Conservation (phyloP, 192 early-diverging fungal genomes). For the Thamnidium elegans region DNA sequence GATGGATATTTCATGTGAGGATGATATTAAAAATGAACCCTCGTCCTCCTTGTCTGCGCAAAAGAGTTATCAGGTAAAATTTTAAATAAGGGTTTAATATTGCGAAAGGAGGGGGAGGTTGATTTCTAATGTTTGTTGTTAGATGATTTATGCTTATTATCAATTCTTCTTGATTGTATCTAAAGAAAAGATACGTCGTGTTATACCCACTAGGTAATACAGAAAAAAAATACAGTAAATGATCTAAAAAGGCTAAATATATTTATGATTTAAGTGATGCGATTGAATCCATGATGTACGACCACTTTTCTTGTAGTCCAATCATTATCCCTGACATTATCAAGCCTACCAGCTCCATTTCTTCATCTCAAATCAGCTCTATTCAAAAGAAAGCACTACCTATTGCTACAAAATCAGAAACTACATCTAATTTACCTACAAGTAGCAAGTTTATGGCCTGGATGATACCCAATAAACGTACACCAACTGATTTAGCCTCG, state of each 20-base stretch:
- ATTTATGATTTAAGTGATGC: conserved; percentile 37
- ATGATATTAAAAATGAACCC: conserved; percentile 20
- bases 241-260: background rate
- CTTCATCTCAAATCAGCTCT: background rate
- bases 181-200: conserved; percentile 48
- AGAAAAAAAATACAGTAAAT: background rate
- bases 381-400: conserved; percentile 1
- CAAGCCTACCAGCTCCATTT: conserved; percentile 2
- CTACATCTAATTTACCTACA: background rate
- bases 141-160: conserved; percentile 62
- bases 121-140: background rate
- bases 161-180: conserved; percentile 53
- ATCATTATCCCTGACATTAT: background rate
- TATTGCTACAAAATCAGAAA: background rate
- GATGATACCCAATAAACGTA: conserved; percentile 12
- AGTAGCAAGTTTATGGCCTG: conserved; percentile 18
- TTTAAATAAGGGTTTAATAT: no score
- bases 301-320: conserved; percentile 43
- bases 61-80: conserved; percentile 46
- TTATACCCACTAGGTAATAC: conserved; percentile 49
- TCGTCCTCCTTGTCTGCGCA: conserved; percentile 43
- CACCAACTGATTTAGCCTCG: background rate
- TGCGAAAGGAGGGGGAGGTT: no score
- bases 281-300: conserved; percentile 51
- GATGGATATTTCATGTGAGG: conserved; percentile 27